These are phyloP conservation scores for Nemania diffusa DNA, from an alignment of 2,329 filamentous ascomycete species.

Conservation along the genomic window DNA sequence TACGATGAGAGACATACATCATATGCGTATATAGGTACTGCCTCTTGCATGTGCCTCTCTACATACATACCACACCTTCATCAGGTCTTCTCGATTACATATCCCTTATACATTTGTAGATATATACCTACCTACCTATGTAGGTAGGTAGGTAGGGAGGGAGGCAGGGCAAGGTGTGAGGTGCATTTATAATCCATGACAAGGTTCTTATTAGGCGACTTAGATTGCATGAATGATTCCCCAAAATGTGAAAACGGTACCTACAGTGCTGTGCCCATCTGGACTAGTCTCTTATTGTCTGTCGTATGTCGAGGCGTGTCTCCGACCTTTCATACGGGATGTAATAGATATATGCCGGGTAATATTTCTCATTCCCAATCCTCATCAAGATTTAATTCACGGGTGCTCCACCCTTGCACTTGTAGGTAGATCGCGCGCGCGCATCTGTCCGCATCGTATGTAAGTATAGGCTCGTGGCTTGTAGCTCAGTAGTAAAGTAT, in stretches of 20 bases:
- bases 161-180: slow-evolving; percentile 4
- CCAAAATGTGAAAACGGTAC: slow-evolving; percentile 15
- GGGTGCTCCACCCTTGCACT: slow-evolving; percentile 19
- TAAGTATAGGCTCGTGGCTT: too few relatives aligned
- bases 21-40: too few relatives aligned
- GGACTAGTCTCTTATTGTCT: not conserved
- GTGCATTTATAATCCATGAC: slow-evolving; percentile 26
- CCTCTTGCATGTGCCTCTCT: too few relatives aligned
- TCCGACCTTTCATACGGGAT: slow-evolving; percentile 15
- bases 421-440: slow-evolving; percentile 26
- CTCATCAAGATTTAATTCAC: slow-evolving; percentile 33
- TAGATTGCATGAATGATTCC: slow-evolving; percentile 23
- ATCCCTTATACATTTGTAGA: not conserved
- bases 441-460: slow-evolving; percentile 6
- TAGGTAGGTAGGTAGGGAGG: too few relatives aligned
- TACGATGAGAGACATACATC: too few relatives aligned
- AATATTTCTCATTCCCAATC: slow-evolving; percentile 30
- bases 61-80: not conserved
- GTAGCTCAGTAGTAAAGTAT: not conserved
- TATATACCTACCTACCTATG: not conserved
- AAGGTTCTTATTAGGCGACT: slow-evolving; percentile 33
- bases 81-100: not conserved
- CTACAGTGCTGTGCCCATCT: not conserved
- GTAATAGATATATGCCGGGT: slow-evolving; percentile 35
- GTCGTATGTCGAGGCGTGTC: slow-evolving; percentile 2